Percentiles rank a stretch among this genome's conserved stretches.
Evolutionary conservation across 2,329 filamentous ascomycete genomes (phyloP).

Genomic region (Exophiala sideris): DNA sequence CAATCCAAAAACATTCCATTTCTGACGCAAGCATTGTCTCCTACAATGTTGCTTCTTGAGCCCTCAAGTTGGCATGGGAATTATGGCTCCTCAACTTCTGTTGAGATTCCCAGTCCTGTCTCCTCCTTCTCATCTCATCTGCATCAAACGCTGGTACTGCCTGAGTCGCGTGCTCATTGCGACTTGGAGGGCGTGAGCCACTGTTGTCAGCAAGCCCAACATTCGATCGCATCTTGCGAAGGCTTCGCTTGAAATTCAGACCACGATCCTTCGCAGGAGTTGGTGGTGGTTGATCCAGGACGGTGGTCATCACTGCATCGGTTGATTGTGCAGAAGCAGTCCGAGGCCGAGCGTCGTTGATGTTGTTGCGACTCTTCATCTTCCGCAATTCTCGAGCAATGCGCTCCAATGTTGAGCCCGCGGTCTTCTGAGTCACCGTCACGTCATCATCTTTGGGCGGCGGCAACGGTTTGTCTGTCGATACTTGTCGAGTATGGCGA

Average conservation of each 20-base stretch:
- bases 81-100: conserved; percentile 24
- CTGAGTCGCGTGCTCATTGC: conserved; percentile 21
- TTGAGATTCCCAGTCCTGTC: conserved; percentile 48
- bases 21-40: conserved; percentile 12
- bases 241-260: conserved; percentile 26
- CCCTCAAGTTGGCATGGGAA: conserved; percentile 9
- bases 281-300: conserved; percentile 13
- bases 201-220: conserved; percentile 30
- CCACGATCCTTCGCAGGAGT: conserved; percentile 29
- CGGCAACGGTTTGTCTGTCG: conserved; percentile 38
- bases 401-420: conserved; percentile 53
- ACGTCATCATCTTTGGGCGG: conserved; percentile 31
- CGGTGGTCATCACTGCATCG: conserved; percentile 12
- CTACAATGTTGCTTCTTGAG: conserved; percentile 15
- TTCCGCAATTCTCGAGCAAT: conserved; percentile 58
- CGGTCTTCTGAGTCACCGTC: conserved; percentile 27
- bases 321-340: conserved; percentile 9
- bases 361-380: conserved; percentile 54
- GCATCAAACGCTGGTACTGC: conserved; percentile 44
- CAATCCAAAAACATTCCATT: conserved; percentile 11
- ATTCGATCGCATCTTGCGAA: conserved; percentile 38
- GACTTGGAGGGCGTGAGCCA: conserved; percentile 34
- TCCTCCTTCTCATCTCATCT: conserved; percentile 47
- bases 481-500: conserved; percentile 22
- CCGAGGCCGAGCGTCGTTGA: conserved; percentile 33